A percentile compares a stretch with the other conserved stretches of the same genome.
Conservation (phyloP, 306 rosid genomes). For the Trifolium pratense region DNA sequence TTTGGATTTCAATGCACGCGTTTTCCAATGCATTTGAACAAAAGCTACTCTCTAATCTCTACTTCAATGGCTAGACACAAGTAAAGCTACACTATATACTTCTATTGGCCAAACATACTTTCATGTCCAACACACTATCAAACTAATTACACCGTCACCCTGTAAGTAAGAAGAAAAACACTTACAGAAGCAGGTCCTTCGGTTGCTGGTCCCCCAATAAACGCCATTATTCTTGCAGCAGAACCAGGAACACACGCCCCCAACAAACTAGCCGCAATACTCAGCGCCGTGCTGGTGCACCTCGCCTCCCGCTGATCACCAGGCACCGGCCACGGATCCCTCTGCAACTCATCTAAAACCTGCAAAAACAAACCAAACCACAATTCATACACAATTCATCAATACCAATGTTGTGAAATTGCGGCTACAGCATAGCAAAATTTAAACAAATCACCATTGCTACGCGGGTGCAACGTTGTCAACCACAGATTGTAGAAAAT, state of each 20-base stretch:
- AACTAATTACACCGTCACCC: not conserved
- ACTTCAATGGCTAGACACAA: not conserved
- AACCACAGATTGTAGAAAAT: too few relatives aligned
- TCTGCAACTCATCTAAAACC: slow-evolving; percentile 96
- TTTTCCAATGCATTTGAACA: not conserved
- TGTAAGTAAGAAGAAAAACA: slow-evolving; percentile 34
- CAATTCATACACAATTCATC: not conserved
- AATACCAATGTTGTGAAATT: not conserved
- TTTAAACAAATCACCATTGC: not conserved
- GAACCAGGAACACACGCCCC: slow-evolving; percentile 98
- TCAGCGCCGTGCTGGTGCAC: slow-evolving; percentile 88
- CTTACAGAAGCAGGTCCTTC: slow-evolving; percentile 97
- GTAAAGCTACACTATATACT: slow-evolving; percentile 1
- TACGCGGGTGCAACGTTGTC: not conserved
- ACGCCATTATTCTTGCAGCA: slow-evolving; percentile 90
- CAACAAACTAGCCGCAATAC: slow-evolving; percentile 84
- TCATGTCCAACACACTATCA: not conserved
- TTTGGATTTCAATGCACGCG: not conserved
- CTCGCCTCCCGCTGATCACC: slow-evolving; percentile 83
- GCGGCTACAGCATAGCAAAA: not conserved
- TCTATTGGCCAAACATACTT: not conserved
- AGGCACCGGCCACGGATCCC: slow-evolving; percentile 88
- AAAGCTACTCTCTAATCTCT: not conserved
- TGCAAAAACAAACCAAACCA: slow-evolving; percentile 39
- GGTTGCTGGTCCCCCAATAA: slow-evolving; percentile 93